phyloP scores from a whole-genome alignment of 2,329 filamentous ascomycete genomes.

The Dactylellina cionopaga region DNA sequence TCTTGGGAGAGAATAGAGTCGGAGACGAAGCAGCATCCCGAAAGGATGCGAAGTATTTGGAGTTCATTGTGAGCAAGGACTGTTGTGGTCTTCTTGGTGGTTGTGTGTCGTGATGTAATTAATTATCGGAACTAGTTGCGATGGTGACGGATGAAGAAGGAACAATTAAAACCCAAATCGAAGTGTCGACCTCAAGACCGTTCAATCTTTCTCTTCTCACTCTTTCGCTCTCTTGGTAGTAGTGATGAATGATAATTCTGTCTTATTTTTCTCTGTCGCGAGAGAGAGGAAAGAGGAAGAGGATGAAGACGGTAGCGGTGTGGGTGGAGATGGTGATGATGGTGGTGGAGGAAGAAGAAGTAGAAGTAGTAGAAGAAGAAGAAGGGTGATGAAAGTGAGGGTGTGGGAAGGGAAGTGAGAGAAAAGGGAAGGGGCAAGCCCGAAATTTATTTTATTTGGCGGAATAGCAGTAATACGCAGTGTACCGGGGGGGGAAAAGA shows the following conservation, averaged over 20 bases:
- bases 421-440: constrained; percentile 49
- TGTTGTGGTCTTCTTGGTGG: background rate
- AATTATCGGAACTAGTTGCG: constrained; percentile 16
- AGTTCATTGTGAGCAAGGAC: constrained; percentile 5
- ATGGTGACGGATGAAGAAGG: background rate
- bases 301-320: constrained; percentile 9
- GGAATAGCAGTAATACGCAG: background rate
- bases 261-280: too few relatives aligned
- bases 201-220: constrained; percentile 25
- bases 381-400: constrained; percentile 1
- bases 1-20: constrained; percentile 49
- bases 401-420: constrained; percentile 17
- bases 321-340: background rate
- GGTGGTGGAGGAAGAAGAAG: background rate
- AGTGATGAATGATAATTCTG: too few relatives aligned
- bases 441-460: constrained; percentile 42
- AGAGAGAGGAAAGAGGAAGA: constrained; percentile 23
- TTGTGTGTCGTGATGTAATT: background rate
- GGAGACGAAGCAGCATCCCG: constrained; percentile 43
- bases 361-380: constrained; percentile 13
- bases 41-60: constrained; percentile 50
- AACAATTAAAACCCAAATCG: background rate
- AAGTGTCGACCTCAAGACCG: background rate
- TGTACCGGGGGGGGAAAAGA: background rate
- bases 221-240: background rate